These are phyloP conservation scores for Ceratocystis diversiconidia DNA, from an alignment of 2,329 filamentous ascomycete species.

Conservation along the genomic window DNA sequence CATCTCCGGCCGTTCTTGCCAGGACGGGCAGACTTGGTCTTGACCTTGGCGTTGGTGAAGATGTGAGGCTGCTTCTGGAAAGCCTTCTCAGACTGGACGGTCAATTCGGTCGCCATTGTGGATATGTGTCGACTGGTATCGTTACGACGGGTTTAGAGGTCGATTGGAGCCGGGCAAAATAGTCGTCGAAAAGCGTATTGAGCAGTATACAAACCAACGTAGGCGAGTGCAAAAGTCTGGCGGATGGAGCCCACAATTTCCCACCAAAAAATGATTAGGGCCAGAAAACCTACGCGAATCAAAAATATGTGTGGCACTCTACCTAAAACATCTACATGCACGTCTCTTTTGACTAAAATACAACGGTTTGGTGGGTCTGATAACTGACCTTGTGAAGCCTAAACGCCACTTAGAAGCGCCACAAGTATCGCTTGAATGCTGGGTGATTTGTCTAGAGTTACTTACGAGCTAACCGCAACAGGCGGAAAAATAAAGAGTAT, in stretches of 20 bases:
- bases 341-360: neutral
- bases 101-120: constrained; percentile 93
- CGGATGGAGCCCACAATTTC: constrained; percentile 18
- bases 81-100: constrained; percentile 99
- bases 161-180: constrained; percentile 15
- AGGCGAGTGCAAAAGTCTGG: constrained; percentile 18
- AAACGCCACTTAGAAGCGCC: neutral
- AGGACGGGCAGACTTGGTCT: constrained; percentile 68
- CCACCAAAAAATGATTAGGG: constrained; percentile 18
- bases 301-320: constrained; percentile 15
- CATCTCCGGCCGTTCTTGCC: constrained; percentile 85
- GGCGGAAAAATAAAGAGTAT: too few species aligned
- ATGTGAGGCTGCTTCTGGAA: constrained; percentile 99
- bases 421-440: neutral
- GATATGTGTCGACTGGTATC: constrained; percentile 19
- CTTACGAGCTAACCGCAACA: too few species aligned
- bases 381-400: neutral
- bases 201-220: constrained; percentile 11
- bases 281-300: constrained; percentile 15
- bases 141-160: constrained; percentile 17
- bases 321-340: neutral
- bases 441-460: neutral
- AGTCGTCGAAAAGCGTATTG: constrained; percentile 17
- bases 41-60: constrained; percentile 95
- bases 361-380: neutral